phyloP scores from a whole-genome alignment of 768 basidiomycete species.

The Clathrus columnatus region DNA sequence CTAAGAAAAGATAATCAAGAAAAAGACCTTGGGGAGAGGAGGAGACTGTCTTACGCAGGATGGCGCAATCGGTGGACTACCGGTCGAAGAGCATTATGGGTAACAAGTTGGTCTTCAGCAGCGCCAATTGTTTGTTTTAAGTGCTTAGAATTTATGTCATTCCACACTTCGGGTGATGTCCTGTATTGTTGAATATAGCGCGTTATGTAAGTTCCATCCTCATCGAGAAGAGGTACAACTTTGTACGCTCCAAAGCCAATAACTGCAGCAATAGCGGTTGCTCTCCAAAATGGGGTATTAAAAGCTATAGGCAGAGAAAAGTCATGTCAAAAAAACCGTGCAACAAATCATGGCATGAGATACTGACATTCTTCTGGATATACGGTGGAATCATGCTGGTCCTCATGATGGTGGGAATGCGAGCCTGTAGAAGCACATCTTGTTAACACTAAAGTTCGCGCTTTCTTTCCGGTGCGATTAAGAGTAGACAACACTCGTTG shows the following conservation, averaged over 20 bases:
- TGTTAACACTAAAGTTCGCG: not conserved
- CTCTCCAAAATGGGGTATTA: constrained; percentile 57
- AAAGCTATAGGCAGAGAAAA: constrained; percentile 39
- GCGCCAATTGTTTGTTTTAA: constrained; percentile 35
- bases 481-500: not conserved
- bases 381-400: not conserved
- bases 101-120: constrained; percentile 36
- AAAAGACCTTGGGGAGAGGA: not conserved
- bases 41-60: constrained; percentile 51
- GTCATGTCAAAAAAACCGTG: not conserved
- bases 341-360: not conserved
- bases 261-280: constrained; percentile 43
- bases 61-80: constrained; percentile 55
- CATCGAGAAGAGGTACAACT: constrained; percentile 51
- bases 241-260: constrained; percentile 52
- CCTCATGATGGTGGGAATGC: not conserved
- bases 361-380: constrained; percentile 8
- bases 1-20: constrained; percentile 26
- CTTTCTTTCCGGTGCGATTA: not conserved
- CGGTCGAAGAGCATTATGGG: constrained; percentile 35
- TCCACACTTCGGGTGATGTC: constrained; percentile 47
- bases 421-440: constrained; percentile 4
- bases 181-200: constrained; percentile 55
- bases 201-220: constrained; percentile 52
- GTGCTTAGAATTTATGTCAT: constrained; percentile 48